Evolutionary conservation across 768 basidiomycete genomes (phyloP).

Genomic region (Amanita phalloides): DNA sequence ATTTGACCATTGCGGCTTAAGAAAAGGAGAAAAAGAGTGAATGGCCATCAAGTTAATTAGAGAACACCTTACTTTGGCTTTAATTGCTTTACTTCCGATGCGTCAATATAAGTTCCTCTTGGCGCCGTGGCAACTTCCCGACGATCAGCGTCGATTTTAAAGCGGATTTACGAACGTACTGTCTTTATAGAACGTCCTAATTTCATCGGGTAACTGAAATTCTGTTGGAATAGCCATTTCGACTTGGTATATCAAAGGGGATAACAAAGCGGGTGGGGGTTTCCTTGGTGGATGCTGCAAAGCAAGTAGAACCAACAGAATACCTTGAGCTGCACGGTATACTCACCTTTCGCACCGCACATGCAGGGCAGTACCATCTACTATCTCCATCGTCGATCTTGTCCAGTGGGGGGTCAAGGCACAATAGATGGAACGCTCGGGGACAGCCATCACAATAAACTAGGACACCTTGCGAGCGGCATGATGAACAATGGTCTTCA

Average conservation of each 20-base stretch:
- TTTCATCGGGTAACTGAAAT: conserved; percentile 80
- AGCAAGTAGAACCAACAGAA: conserved; percentile 11
- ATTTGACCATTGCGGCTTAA: conserved; percentile 73
- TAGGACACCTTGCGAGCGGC: conserved; percentile 72
- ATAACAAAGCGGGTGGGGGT: conserved; percentile 55
- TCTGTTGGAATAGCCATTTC: conserved; percentile 65
- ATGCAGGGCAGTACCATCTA: conserved; percentile 74
- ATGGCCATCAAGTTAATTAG: conserved; percentile 6
- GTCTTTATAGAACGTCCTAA: conserved; percentile 77
- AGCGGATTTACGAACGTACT: conserved; percentile 36
- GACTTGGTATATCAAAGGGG: conserved; percentile 61
- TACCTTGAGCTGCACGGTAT: conserved; percentile 8
- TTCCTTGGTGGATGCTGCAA: conserved; percentile 58
- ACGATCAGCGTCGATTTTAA: conserved; percentile 9
- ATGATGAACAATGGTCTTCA: conserved; percentile 81
- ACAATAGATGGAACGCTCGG: conserved; percentile 91
- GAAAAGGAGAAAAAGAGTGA: background rate
- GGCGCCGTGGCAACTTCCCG: conserved; percentile 63
- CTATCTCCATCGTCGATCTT: conserved; percentile 78
- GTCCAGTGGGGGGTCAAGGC: conserved; percentile 92
- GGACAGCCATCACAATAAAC: conserved; percentile 98
- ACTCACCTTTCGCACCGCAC: conserved; percentile 55
- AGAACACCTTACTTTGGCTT: conserved; percentile 65
- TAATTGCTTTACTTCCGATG: conserved; percentile 61
- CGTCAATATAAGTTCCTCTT: conserved; percentile 79